Evolutionary conservation across 768 basidiomycete genomes (phyloP).

Genomic region (Sistotremastrum suecicum): DNA sequence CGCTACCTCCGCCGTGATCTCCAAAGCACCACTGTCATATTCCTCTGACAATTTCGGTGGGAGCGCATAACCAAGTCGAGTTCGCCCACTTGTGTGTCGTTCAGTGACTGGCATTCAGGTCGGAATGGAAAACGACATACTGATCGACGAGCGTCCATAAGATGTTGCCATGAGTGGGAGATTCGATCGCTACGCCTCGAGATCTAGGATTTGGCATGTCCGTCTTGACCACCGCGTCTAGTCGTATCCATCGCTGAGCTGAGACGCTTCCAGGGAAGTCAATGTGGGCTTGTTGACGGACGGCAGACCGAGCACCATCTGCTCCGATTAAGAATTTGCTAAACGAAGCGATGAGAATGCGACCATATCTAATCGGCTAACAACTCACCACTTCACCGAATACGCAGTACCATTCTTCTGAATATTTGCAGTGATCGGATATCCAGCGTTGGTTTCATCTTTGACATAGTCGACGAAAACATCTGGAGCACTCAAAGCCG

Average conservation of each 20-base stretch:
- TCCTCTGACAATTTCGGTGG: neutral
- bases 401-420: neutral
- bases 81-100: conserved; percentile 3
- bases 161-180: conserved; percentile 4
- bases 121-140: too few species aligned
- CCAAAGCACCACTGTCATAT: neutral
- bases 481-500: neutral
- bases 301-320: conserved; percentile 4
- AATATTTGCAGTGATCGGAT: neutral
- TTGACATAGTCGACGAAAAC: neutral
- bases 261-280: conserved; percentile 1
- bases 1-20: neutral
- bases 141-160: conserved; percentile 2
- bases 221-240: conserved; percentile 4
- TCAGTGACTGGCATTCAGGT: too few species aligned
- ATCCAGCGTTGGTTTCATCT: neutral
- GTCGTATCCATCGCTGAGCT: conserved; percentile 1
- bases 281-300: conserved; percentile 1
- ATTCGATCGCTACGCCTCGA: conserved; percentile 4
- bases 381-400: neutral
- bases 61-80: neutral
- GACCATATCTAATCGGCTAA: too few species aligned
- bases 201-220: conserved; percentile 2
- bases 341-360: neutral
- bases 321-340: conserved; percentile 4